These are phyloP conservation scores for Citrullus amarus DNA, from an alignment of 306 rosid genomes.

Conservation along the genomic window DNA sequence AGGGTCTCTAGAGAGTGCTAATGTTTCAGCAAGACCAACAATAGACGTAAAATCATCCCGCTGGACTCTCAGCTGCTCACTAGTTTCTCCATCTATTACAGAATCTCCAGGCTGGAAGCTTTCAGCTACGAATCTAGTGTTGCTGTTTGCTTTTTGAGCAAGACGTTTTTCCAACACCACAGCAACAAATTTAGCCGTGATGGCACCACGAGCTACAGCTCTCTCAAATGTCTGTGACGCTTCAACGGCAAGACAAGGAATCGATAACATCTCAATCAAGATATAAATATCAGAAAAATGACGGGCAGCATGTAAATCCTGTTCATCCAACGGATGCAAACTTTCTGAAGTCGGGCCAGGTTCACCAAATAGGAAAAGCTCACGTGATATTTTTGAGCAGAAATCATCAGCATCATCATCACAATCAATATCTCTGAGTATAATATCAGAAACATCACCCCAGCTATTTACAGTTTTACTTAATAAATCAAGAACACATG, in stretches of 20 bases:
- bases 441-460: conserved; percentile 97
- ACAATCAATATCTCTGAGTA: conserved; percentile 85
- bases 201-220: conserved; percentile 87
- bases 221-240: conserved; percentile 95
- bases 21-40: conserved; percentile 92
- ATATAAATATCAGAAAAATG: conserved; percentile 82
- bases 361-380: conserved; percentile 69
- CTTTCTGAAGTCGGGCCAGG: conserved; percentile 41
- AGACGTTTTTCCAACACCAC: conserved; percentile 84
- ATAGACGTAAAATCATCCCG: conserved; percentile 75
- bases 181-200: conserved; percentile 75
- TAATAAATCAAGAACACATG: conserved; percentile 82
- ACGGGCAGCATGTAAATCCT: conserved; percentile 42
- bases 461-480: conserved; percentile 90
- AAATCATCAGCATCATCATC: conserved; percentile 72
- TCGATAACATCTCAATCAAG: conserved; percentile 84
- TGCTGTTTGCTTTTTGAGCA: conserved; percentile 52
- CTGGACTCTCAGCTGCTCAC: conserved; percentile 64
- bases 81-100: conserved; percentile 45
- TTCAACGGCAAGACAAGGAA: conserved; percentile 93
- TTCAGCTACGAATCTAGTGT: conserved; percentile 37
- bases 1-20: conserved; percentile 75
- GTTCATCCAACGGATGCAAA: conserved; percentile 59
- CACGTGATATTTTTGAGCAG: conserved; percentile 44
- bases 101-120: conserved; percentile 50